A percentile compares a stretch with the other conserved stretches of the same genome.
phyloP scores from a whole-genome alignment of 1,284 basidiomycete genomes.

The Calocybe gambosa region DNA sequence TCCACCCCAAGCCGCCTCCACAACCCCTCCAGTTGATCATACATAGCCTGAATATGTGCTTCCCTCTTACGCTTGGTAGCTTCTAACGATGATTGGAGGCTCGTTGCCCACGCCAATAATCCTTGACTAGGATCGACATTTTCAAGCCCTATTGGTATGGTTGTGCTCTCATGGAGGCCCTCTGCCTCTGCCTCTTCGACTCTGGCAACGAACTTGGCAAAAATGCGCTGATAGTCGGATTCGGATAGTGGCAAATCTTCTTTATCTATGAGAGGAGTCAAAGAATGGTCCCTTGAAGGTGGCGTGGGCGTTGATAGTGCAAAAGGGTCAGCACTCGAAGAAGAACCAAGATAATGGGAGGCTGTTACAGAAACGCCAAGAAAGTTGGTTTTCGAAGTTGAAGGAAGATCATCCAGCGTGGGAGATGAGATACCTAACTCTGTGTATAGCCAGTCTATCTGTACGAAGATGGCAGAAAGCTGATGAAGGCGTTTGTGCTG shows the following conservation, averaged over 20 bases:
- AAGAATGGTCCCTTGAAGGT: slow-evolving; percentile 29
- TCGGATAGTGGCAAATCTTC: slow-evolving; percentile 29
- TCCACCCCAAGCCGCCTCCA: slow-evolving; percentile 75
- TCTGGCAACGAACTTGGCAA: slow-evolving; percentile 53
- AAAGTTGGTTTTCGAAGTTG: slow-evolving; percentile 32
- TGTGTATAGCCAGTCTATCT: slow-evolving; percentile 75
- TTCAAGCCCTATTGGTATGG: slow-evolving; percentile 37
- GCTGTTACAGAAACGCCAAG: slow-evolving; percentile 24
- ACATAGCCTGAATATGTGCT: slow-evolving; percentile 76
- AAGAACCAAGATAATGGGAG: slow-evolving; percentile 33
- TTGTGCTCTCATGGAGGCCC: slow-evolving; percentile 31
- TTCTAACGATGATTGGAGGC: slow-evolving; percentile 53
- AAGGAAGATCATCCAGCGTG: slow-evolving; percentile 38
- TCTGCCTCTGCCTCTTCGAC: slow-evolving; percentile 59
- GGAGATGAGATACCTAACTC: slow-evolving; percentile 69
- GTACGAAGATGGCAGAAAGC: slow-evolving; percentile 57
- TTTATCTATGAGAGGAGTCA: slow-evolving; percentile 25
- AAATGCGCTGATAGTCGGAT: slow-evolving; percentile 49
- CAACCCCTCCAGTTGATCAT: slow-evolving; percentile 77
- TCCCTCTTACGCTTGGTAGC: slow-evolving; percentile 67
- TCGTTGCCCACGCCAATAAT: slow-evolving; percentile 58
- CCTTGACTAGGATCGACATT: slow-evolving; percentile 64
- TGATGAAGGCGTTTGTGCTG: slow-evolving; percentile 64
- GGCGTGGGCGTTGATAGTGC: slow-evolving; percentile 48
- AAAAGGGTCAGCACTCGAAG: slow-evolving; percentile 43